A percentile compares a stretch with the other conserved stretches of the same genome.
Conservation (phyloP, 768 basidiomycete species). For the Favolaschia claudopus region DNA sequence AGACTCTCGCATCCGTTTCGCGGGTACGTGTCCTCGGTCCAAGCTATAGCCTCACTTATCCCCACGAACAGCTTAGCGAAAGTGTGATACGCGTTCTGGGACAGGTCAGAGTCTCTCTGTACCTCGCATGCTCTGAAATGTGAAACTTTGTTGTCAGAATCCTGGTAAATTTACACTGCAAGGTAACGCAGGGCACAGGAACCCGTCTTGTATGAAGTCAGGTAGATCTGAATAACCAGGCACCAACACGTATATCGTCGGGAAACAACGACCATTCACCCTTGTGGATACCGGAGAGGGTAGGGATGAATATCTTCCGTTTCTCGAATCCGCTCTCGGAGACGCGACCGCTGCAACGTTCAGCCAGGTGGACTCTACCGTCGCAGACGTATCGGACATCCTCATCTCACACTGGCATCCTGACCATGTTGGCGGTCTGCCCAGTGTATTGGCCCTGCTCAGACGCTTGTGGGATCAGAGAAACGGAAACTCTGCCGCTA, state of each 20-base stretch:
- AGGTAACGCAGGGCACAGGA: too few species aligned
- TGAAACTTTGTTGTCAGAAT: constrained; percentile 57
- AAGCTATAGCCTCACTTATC: constrained; percentile 1
- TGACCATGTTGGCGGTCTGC: constrained; percentile 86
- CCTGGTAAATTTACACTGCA: constrained; percentile 90
- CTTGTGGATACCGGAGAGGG: constrained; percentile 90
- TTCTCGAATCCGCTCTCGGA: constrained; percentile 69
- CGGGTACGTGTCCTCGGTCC: constrained; percentile 47
- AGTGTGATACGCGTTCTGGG: constrained; percentile 75
- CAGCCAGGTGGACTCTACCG: constrained; percentile 39
- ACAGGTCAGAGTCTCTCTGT: constrained; percentile 56
- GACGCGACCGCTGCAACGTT: too few species aligned
- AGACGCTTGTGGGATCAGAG: constrained; percentile 65
- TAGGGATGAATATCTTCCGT: constrained; percentile 66
- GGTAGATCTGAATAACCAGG: constrained; percentile 61
- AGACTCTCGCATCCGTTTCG: constrained; percentile 59
- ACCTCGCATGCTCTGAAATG: background rate
- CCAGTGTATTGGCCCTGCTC: constrained; percentile 72
- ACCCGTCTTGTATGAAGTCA: too few species aligned
- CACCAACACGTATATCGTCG: constrained; percentile 90
- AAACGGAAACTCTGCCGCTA: constrained; percentile 49
- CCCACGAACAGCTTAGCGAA: constrained; percentile 63
- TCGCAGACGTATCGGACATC: constrained; percentile 83
- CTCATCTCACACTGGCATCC: constrained; percentile 90
- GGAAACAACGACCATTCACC: constrained; percentile 71